phyloP scores from a whole-genome alignment of 2,329 filamentous ascomycete genomes.

The Fusarium sp. region DNA sequence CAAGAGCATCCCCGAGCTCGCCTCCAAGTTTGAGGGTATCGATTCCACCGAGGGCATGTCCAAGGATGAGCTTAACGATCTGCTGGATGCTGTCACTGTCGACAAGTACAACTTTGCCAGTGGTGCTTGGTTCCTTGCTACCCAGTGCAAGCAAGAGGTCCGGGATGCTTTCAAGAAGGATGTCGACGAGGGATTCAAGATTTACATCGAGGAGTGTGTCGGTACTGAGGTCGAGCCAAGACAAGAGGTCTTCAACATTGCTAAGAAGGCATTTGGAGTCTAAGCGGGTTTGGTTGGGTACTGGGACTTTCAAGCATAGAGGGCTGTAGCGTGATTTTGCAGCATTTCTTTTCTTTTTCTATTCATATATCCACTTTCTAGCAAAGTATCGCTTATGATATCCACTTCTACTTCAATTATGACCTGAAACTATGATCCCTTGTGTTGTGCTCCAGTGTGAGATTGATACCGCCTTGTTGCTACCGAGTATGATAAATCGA shows the following conservation, averaged over 20 bases:
- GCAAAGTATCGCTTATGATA: neutral
- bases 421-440: neutral
- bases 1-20: slow-evolving; percentile 55
- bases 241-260: slow-evolving; percentile 56
- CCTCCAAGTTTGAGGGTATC: slow-evolving; percentile 49
- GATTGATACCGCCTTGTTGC: neutral
- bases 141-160: slow-evolving; percentile 55
- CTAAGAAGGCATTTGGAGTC: slow-evolving; percentile 60
- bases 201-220: slow-evolving; percentile 62
- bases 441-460: neutral
- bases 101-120: slow-evolving; percentile 67
- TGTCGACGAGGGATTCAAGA: slow-evolving; percentile 56
- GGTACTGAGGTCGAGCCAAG: slow-evolving; percentile 52
- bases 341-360: neutral
- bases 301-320: neutral
- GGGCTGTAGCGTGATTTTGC: neutral
- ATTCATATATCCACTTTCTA: neutral
- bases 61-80: slow-evolving; percentile 51
- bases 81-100: slow-evolving; percentile 59
- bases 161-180: slow-evolving; percentile 51
- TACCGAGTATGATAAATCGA: neutral
- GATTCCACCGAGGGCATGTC: slow-evolving; percentile 44
- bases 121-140: slow-evolving; percentile 64
- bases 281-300: slow-evolving; percentile 33
- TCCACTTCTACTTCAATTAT: neutral